Conservation (phyloP, 139 green algal genomes). For the Chlamydomonas incerta region DNA sequence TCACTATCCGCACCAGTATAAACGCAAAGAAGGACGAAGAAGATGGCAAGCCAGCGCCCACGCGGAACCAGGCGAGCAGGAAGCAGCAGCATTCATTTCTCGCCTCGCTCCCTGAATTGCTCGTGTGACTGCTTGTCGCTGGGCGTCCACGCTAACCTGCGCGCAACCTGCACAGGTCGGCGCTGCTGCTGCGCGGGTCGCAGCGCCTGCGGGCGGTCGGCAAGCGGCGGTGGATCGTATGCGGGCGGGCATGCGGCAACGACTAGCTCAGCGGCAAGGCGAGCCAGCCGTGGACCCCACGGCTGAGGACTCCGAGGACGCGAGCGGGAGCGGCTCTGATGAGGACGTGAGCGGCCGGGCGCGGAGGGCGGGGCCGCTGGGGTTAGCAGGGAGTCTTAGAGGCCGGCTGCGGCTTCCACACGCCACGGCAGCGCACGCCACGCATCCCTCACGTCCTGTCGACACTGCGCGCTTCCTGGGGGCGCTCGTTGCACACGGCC, state of each 20-base stretch:
- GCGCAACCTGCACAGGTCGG: background rate
- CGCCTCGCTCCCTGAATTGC: background rate
- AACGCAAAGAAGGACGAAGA: constrained; percentile 21
- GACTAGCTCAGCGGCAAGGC: background rate
- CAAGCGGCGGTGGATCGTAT: constrained; percentile 30
- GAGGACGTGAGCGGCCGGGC: constrained; percentile 2
- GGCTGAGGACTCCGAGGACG: background rate
- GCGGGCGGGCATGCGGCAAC: constrained; percentile 28
- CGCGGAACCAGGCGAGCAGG: background rate
- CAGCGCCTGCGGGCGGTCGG: background rate
- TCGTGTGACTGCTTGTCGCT: background rate
- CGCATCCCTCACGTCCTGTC: no score
- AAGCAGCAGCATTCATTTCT: background rate
- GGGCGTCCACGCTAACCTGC: no score
- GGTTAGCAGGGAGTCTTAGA: no score
- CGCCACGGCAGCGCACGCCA: no score
- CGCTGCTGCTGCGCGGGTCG: background rate
- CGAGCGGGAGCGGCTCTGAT: constrained; percentile 1
- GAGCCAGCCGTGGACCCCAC: background rate
- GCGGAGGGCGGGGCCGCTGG: no score
- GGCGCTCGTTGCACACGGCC: no score
- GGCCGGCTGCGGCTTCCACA: no score
- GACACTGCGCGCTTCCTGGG: no score
- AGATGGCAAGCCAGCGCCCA: background rate
- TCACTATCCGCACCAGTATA: constrained; percentile 5